phyloP scores from a whole-genome alignment of 2,329 filamentous ascomycete genomes.

The Colletotrichum sp. region DNA sequence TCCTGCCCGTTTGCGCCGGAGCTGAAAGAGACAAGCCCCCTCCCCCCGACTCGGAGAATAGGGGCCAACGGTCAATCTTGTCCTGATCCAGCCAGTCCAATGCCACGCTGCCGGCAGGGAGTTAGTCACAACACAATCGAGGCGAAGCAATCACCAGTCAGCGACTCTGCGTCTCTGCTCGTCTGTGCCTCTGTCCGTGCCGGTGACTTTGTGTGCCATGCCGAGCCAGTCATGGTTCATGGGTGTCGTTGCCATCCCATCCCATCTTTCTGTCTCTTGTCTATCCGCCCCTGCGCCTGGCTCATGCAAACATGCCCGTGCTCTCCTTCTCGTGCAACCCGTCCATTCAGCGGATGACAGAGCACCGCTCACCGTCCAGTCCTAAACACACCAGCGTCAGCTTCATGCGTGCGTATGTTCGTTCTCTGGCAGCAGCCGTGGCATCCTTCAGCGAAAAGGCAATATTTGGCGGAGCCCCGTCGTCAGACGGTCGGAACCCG shows the following conservation, averaged over 20 bases:
- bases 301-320: conserved; percentile 13
- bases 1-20: background rate
- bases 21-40: background rate
- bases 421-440: background rate
- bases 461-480: background rate
- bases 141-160: conserved; percentile 21
- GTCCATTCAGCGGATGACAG: conserved; percentile 13
- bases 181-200: conserved; percentile 17
- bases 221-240: conserved; percentile 1
- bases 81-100: conserved; percentile 2
- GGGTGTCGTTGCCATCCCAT: conserved; percentile 4
- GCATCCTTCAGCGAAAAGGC: background rate
- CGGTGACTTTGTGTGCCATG: conserved; percentile 1
- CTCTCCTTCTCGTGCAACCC: background rate
- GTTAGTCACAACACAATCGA: conserved; percentile 16
- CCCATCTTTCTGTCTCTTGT: background rate
- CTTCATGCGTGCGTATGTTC: conserved; percentile 8
- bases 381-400: conserved; percentile 3
- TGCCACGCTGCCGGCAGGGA: conserved; percentile 5
- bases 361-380: conserved; percentile 2
- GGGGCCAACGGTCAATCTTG: background rate
- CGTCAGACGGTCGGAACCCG: background rate
- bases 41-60: background rate
- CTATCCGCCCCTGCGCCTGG: background rate
- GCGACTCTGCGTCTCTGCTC: conserved; percentile 4